phyloP scores from a whole-genome alignment of 2,329 filamentous ascomycete species.

The Penicillium sp. region DNA sequence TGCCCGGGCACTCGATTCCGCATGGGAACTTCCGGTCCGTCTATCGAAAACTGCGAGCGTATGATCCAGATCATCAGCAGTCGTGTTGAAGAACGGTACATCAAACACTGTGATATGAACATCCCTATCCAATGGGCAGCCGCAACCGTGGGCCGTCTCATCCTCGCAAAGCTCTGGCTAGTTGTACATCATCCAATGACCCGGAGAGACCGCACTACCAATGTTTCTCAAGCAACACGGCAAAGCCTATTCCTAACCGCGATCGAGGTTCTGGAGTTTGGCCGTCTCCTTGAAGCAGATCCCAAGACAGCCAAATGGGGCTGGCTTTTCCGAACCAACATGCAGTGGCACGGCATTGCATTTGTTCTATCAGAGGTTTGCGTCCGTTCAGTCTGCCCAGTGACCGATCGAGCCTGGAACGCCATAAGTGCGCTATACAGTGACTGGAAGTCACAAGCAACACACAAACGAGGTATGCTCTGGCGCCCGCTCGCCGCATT shows the following conservation, averaged over 20 bases:
- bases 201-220: constrained; percentile 58
- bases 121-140: constrained; percentile 69
- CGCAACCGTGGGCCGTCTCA: constrained; percentile 69
- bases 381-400: constrained; percentile 58
- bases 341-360: constrained; percentile 68
- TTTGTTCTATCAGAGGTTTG: constrained; percentile 66
- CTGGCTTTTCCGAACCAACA: constrained; percentile 67
- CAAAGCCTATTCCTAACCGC: constrained; percentile 73
- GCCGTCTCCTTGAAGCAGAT: constrained; percentile 67
- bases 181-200: constrained; percentile 76
- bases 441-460: constrained; percentile 38
- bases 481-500: constrained; percentile 68
- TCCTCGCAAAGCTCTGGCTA: constrained; percentile 78
- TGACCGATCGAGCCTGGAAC: constrained; percentile 64
- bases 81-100: constrained; percentile 60
- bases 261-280: constrained; percentile 75
- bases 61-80: constrained; percentile 59
- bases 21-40: constrained; percentile 15
- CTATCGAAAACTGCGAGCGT: constrained; percentile 43
- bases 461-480: constrained; percentile 59
- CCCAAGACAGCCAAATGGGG: constrained; percentile 65
- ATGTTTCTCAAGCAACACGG: constrained; percentile 64
- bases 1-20: constrained; percentile 35
- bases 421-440: constrained; percentile 56
- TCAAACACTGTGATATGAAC: constrained; percentile 56